Evolutionary conservation across 2,329 filamentous ascomycete species (phyloP).

Genomic region (Chrysosporium keratinophilum): DNA sequence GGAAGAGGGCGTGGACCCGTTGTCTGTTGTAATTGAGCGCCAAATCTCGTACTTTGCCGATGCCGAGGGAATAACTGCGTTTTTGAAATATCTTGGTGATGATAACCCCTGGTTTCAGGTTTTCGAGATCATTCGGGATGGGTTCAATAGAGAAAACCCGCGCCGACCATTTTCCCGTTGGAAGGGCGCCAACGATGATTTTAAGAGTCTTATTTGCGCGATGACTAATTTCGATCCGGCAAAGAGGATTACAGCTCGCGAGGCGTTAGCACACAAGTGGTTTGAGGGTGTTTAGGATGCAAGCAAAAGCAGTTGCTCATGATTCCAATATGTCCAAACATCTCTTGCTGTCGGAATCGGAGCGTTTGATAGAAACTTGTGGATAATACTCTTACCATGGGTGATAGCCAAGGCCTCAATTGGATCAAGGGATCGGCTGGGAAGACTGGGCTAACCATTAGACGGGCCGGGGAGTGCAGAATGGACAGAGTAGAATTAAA

Average conservation of each 20-base stretch:
- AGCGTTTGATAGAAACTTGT: too few relatives aligned
- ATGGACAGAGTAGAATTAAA: too few relatives aligned
- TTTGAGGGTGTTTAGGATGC: slow-evolving; percentile 16
- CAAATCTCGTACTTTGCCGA: slow-evolving; percentile 43
- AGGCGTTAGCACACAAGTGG: slow-evolving; percentile 28
- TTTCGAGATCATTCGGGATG: slow-evolving; percentile 30
- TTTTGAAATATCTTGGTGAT: slow-evolving; percentile 35
- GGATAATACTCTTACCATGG: too few relatives aligned
- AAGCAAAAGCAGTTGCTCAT: too few relatives aligned
- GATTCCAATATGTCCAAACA: too few relatives aligned
- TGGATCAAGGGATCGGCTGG: too few relatives aligned
- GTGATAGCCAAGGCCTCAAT: too few relatives aligned
- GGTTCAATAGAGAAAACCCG: slow-evolving; percentile 36
- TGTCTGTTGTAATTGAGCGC: slow-evolving; percentile 35
- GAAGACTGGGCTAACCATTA: too few relatives aligned
- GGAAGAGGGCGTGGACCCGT: slow-evolving; percentile 27
- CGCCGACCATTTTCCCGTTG: slow-evolving; percentile 35
- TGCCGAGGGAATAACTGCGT: slow-evolving; percentile 31
- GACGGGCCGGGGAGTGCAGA: too few relatives aligned
- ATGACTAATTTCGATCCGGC: slow-evolving; percentile 27
- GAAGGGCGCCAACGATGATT: slow-evolving; percentile 28
- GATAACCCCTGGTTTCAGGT: slow-evolving; percentile 32
- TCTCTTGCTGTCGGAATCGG: too few relatives aligned
- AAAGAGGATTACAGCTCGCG: slow-evolving; percentile 25
- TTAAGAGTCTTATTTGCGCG: slow-evolving; percentile 23